Base-by-base conservation (phyloP, 768 basidiomycete species). In the Boletus edulis region DNA sequence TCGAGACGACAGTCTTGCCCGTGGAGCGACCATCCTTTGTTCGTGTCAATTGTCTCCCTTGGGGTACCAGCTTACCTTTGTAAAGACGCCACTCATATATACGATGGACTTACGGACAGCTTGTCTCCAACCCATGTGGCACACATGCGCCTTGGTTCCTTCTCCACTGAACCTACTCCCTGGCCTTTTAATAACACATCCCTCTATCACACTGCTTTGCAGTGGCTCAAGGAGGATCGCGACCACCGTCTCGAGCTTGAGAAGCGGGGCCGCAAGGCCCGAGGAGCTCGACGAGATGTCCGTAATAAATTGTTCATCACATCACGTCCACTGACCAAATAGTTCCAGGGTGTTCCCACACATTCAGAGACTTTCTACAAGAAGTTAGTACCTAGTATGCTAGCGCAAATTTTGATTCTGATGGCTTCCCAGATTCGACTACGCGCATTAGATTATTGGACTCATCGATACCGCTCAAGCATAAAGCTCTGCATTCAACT, bases 31-130 rank as follows among this genome's bases (percentile, higher is more conserved):
- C 13, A 87, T 98, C 52, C 72, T 99, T 49, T 98, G 92, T 83
- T 65, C 63, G 85, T 74, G 12, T 24, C 43, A 17, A 39, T 38
- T 8, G 14, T 40, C 22, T 45, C 38, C 38, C n/a, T 40, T 38
- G 24, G 48, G 34, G 22, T 38, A 27, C 24, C 52, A 11, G 51
- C 58, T 64, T 45, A 62, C 29, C 18, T 27, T 4, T 20, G 22
- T 37, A 18, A 62, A 94, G 92, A 97, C 73, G 94, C 95, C 12
- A 98, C 95, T 1, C 97, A 99, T 70, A 97, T 99, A 63, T 97
- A 94, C 60, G 96, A 98, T 68, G 96, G 95, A 12, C 73, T 98
- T 31, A 81, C 83, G 3, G 38, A 31, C 7, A 29, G 54, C 64
- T 72, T 80, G n/a, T 98, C 96, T 75, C 96, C 97, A 4, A 98